phyloP scores from a whole-genome alignment of 805 yeast genomes.

The Priceomyces melissophilus region DNA sequence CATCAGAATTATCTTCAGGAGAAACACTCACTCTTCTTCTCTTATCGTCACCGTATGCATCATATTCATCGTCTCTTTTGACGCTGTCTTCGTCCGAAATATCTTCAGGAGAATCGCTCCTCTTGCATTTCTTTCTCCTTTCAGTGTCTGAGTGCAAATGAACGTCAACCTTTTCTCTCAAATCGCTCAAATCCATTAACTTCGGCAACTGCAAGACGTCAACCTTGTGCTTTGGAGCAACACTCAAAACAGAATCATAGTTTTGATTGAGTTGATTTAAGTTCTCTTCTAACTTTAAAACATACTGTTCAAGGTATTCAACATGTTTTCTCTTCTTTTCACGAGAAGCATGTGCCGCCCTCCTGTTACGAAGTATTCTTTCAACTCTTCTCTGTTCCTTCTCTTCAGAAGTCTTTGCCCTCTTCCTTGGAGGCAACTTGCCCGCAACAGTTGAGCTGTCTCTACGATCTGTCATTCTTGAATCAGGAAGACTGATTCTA shows the following conservation, averaged over 20 bases:
- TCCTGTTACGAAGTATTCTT: conserved; percentile 86
- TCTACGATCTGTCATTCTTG: conserved; percentile 6
- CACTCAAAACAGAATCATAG: conserved; percentile 15
- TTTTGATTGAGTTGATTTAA: conserved; percentile 22
- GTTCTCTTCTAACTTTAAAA: conserved; percentile 40
- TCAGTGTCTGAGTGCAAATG: conserved; percentile 13
- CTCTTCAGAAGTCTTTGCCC: conserved; percentile 95
- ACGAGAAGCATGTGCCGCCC: conserved; percentile 96
- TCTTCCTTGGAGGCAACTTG: conserved; percentile 85
- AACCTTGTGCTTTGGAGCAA: conserved; percentile 11
- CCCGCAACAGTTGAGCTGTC: conserved; percentile 16
- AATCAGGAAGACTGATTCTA: neutral
- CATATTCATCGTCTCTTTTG: too few species aligned
- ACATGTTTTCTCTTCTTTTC: conserved; percentile 94
- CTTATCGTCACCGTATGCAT: conserved; percentile 3
- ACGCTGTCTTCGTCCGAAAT: too few species aligned
- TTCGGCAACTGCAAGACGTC: conserved; percentile 5
- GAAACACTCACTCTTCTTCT: conserved; percentile 11
- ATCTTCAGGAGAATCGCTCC: too few species aligned
- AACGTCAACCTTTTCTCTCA: conserved; percentile 24
- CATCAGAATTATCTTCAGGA: conserved; percentile 1
- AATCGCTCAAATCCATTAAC: conserved; percentile 17
- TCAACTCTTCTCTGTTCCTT: conserved; percentile 95
- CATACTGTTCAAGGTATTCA: conserved; percentile 72
- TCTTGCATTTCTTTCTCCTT: too few species aligned